Evolutionary conservation across 805 yeast species (phyloP), one percentile per base, ranked within the genome.

Genomic region (Metschnikowia colocasiae): DNA sequence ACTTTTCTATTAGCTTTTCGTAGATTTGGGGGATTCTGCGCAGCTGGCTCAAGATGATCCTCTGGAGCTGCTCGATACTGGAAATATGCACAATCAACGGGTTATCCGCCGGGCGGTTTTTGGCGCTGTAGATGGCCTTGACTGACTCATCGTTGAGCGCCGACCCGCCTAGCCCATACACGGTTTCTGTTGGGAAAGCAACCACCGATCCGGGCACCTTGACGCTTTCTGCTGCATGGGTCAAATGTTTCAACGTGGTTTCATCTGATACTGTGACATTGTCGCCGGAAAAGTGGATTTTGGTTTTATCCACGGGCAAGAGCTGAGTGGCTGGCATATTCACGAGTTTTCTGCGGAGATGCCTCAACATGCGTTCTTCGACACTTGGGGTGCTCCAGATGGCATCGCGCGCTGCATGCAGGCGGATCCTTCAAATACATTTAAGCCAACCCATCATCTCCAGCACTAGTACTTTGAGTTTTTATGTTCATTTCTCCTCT

Each of bases 121-220:
- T 94, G 23, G 97, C 98, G 22, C 65, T 73, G 63, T 90, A 94
- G 8, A 94, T 94, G 38, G 83, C 79, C 48, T 66, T 62, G 2
- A 91, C 96, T 0, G 95, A 78, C 4, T 78, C 80, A 45, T 89
- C 89, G 45, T 73, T 75, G 42, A 87, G 69, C 0, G 95, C 87
- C 3, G 91, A 84, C 1, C 94, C 99, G 0, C 96, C 99, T 1
- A 94, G 74, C 0, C 99, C 99, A 63, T 94, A 94, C 0, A 94
- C 99, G 0, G 99, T 94, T 61, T 94, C 99, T 0, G 99, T 88
- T 1, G 99, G 99, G 58, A 94, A 91, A 0, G 92, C 98, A 12
- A 94, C 90, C 0, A 84, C 89, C 2, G 46, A 40, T 2, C 59
- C 59, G 10, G 52, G 36, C 23, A 33, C 20, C 29, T 33, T 39